Base-by-base conservation (phyloP, 176 grass and related monocot genomes). In the Oryza meyeriana region DNA sequence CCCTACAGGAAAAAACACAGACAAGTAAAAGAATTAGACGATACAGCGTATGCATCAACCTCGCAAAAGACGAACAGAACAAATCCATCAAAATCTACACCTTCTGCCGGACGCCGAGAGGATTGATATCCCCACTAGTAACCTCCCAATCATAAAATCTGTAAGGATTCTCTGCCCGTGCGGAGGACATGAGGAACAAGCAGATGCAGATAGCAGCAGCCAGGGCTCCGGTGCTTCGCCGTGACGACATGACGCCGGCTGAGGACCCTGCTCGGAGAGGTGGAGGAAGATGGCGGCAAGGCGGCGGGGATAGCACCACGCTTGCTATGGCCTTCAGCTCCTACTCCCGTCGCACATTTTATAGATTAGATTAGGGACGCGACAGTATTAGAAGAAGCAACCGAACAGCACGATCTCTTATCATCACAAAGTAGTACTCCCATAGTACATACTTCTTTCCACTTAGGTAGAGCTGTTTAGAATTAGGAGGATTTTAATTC, bases 81-180 rank as follows among this genome's bases (percentile, higher is more conserved):
- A 39, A 14, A 11, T 7, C 12, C 28, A 0, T 32, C 16, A 42
- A 0, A 12, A 27, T 24, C 12, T 8, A 0, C 34, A 94, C 94
- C 91, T 88, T 91, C 13, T 97, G 94, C 4, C 61, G 80, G n/a
- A 32, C 28, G 22, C 91, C 87, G 0, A 97, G 69, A 27, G 91
- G 94, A 20, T 26, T 85, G 79, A 94, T 88, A 1, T 92, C 28
- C 25, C 91, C 89, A 4, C 81, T 92, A 1, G 85, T 88, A 32
- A 97, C 62, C 13, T 80, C 66, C 94, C 91, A 97, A 6, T 90
- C 85, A 52, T 87, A 94, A 75, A 77, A 94, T 12, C 67, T 84
- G 22, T 94, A 92, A 0, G 94, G 94, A 6, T 79, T 30, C 77
- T 92, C 94, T 0, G 72, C 79, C 12, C 32, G 28, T 41, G 74